These are phyloP conservation scores for Melianthus villosus DNA, from an alignment of 441 rosid genomes.

Conservation along the genomic window DNA sequence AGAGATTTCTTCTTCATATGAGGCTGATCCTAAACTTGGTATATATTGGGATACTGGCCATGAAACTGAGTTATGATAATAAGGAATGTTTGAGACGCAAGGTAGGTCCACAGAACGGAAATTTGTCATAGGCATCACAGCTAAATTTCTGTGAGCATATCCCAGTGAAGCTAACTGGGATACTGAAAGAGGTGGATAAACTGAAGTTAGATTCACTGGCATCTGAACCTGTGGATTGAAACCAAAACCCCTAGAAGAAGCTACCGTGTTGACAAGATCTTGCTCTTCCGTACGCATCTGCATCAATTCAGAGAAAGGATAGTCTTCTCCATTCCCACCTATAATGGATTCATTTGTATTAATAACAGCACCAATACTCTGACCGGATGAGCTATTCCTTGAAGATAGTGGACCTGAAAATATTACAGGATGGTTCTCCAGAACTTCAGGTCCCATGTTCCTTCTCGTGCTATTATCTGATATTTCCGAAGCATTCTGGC, in stretches of 20 bases:
- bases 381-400: not conserved
- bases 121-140: slow-evolving; percentile 1
- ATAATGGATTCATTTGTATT: too few relatives aligned
- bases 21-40: slow-evolving; percentile 6
- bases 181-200: not conserved
- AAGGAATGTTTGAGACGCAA: slow-evolving; percentile 7
- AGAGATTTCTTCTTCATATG: slow-evolving; percentile 4
- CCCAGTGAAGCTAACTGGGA: slow-evolving; percentile 6
- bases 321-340: not conserved
- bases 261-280: slow-evolving; percentile 9
- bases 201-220: slow-evolving; percentile 3
- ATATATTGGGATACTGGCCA: slow-evolving; percentile 6
- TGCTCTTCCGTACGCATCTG: slow-evolving; percentile 11
- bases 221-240: slow-evolving; percentile 7
- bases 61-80: slow-evolving; percentile 2
- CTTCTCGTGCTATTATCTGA: slow-evolving; percentile 6
- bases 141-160: slow-evolving; percentile 3
- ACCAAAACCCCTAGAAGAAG: slow-evolving; percentile 3
- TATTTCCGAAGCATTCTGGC: not conserved
- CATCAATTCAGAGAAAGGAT: slow-evolving; percentile 5
- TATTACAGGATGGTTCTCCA: not conserved
- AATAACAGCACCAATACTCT: slow-evolving; percentile 3
- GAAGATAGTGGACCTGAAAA: slow-evolving; percentile 1
- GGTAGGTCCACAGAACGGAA: slow-evolving; percentile 2
- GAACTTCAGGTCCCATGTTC: not conserved